Conservation (phyloP, 495 filamentous ascomycete genomes). For the Chaetomidium leptoderma region DNA sequence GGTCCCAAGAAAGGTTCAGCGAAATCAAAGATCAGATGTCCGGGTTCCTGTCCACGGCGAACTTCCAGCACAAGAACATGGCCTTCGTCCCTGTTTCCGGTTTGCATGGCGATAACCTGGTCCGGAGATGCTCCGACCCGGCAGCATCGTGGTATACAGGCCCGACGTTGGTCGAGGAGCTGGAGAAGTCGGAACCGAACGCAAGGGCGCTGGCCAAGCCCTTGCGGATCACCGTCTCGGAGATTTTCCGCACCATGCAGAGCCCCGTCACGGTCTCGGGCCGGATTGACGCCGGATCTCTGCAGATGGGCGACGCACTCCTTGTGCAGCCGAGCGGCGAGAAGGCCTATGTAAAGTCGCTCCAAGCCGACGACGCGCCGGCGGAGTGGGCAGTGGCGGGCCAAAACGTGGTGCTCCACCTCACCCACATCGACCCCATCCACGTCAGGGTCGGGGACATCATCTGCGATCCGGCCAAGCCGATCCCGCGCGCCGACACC, state of each 20-base stretch:
- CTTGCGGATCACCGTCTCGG: conserved; percentile 75
- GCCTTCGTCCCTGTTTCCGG: conserved; percentile 87
- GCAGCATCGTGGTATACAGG: conserved; percentile 74
- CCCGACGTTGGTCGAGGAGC: conserved; percentile 70
- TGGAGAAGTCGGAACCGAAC: conserved; percentile 73
- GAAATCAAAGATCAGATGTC: conserved; percentile 81
- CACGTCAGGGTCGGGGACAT: conserved; percentile 83
- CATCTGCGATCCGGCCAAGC: conserved; percentile 63
- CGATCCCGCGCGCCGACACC: conserved; percentile 61
- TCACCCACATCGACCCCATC: conserved; percentile 78
- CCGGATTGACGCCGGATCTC: conserved; percentile 74
- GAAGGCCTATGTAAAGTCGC: conserved; percentile 67
- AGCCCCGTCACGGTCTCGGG: conserved; percentile 79
- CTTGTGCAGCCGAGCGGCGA: conserved; percentile 75
- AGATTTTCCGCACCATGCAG: conserved; percentile 63
- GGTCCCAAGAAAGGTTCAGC: conserved; percentile 74
- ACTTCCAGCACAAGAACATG: conserved; percentile 74
- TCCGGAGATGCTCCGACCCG: conserved; percentile 52
- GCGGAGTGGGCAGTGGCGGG: conserved; percentile 94
- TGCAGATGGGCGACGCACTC: conserved; percentile 79
- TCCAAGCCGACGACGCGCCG: conserved; percentile 68
- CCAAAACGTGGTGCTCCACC: conserved; percentile 77
- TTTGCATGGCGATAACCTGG: conserved; percentile 81
- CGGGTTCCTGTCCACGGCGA: conserved; percentile 74
- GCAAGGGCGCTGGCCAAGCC: conserved; percentile 70